Base-by-base conservation (phyloP, 2,329 filamentous ascomycete species). In the Fusarium verticillioides region DNA sequence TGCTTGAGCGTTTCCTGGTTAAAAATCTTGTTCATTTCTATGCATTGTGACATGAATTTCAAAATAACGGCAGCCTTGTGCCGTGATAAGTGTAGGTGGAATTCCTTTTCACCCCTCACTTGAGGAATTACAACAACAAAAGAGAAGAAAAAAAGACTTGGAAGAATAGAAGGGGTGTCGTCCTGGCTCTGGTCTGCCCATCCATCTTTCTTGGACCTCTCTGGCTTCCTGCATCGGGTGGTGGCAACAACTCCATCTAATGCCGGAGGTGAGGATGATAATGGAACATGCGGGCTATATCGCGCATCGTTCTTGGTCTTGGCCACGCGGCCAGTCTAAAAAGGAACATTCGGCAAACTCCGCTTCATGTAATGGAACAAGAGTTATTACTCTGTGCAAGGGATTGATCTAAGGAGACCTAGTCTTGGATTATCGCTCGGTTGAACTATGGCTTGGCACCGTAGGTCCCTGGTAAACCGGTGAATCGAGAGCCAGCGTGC, bases 271-370 rank as follows among this genome's bases (percentile, higher is more conserved):
- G 34, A 54, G 49, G 62, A 54, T n/a, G 43, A 46, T 69, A 44
- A 57, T 69, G 57, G 43, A 63, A 42, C 54, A 39, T 39, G 36
- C 30, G 47, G 32, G n/a, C 36, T 63, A 69, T 69, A 69, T 69
- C 65, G 58, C 65, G 64, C 66, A 64, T 37, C 15, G n/a, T n/a
- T 53, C 19, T 42, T 62, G 42, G 19, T 34, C 18, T 54, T 47
- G 39, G 59, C 34, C 23, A 58, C 39, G 36, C 49, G 43, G 60
- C 39, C 54, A 19, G 37, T 13, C n/a, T 16, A 19, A 46, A 44
- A 37, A 8, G 42, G 15, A 37, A 26, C 19, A 34, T 44, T 39
- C 42, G 50, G 61, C 21, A 66, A 59, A 58, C 30, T 66, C 61
- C 43, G 49, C 23, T 21, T 66, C 42, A 32, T 40, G 18, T 9